These are phyloP conservation scores for Irpex sp. DNA, from an alignment of 1,284 basidiomycete genomes.

Conservation along the genomic window DNA sequence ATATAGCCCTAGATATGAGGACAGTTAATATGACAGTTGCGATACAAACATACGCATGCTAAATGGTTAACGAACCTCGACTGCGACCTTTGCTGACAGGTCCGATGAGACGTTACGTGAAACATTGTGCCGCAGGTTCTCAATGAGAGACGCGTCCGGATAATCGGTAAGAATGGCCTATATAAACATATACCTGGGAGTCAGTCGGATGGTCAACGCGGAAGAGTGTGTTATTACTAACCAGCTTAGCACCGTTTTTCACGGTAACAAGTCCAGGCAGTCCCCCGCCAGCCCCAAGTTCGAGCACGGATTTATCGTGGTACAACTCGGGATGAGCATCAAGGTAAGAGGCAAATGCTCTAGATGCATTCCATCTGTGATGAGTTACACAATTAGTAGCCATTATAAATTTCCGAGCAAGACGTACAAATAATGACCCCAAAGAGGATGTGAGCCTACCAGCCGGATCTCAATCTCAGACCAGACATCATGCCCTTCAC, in stretches of 20 bases:
- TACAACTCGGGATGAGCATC: constrained; percentile 52
- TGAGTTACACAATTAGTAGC: background rate
- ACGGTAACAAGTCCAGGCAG: constrained; percentile 78
- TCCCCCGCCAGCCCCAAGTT: constrained; percentile 92
- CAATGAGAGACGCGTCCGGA: constrained; percentile 77
- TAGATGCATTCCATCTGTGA: constrained; percentile 83
- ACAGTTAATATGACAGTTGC: background rate
- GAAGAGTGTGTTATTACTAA: constrained; percentile 23
- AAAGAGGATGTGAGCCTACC: constrained; percentile 86
- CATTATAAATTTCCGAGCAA: no score
- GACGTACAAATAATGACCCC: constrained; percentile 88
- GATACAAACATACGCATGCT: background rate
- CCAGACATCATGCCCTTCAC: constrained; percentile 29
- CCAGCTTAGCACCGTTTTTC: constrained; percentile 63
- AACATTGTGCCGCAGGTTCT: constrained; percentile 78
- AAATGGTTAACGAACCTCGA: constrained; percentile 40
- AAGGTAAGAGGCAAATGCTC: constrained; percentile 72
- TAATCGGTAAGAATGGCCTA: constrained; percentile 81
- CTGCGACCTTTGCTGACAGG: constrained; percentile 32
- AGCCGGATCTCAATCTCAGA: constrained; percentile 62
- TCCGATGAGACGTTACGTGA: constrained; percentile 45
- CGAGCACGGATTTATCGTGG: constrained; percentile 56
- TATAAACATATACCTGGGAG: constrained; percentile 48
- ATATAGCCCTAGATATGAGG: constrained; percentile 69
- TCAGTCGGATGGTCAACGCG: background rate